These are phyloP conservation scores for Hanseniaspora gamundiae DNA, from an alignment of 1,139 yeast species.

Conservation along the genomic window DNA sequence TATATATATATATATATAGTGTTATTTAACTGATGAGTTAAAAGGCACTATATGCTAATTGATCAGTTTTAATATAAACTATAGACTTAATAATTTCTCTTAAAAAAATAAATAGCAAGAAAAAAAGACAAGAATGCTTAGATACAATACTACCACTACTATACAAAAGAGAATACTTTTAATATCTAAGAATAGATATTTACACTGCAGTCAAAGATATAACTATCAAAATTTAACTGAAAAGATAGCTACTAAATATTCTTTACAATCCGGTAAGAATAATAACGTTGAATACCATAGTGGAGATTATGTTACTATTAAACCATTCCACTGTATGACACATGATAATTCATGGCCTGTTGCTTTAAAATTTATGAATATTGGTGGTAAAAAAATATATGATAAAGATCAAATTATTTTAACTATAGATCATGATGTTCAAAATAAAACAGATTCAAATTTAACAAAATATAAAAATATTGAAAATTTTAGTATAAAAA, in stretches of 20 bases:
- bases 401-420: slow-evolving; percentile 86
- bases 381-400: slow-evolving; percentile 76
- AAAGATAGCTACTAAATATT: slow-evolving; percentile 86
- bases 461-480: slow-evolving; percentile 78
- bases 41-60: too few relatives aligned
- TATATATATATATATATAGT: too few relatives aligned
- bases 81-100: too few relatives aligned
- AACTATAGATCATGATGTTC: slow-evolving; percentile 96
- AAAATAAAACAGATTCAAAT: slow-evolving; percentile 80
- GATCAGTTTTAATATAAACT: too few relatives aligned
- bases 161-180: neutral
- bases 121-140: too few relatives aligned
- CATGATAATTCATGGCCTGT: slow-evolving; percentile 99
- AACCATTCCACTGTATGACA: slow-evolving; percentile 97
- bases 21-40: too few relatives aligned
- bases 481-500: slow-evolving; percentile 75
- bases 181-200: neutral
- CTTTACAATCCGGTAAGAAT: slow-evolving; percentile 64
- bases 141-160: too few relatives aligned
- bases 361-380: slow-evolving; percentile 88
- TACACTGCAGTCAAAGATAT: neutral
- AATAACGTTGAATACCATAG: slow-evolving; percentile 56
- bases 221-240: slow-evolving; percentile 70
- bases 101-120: too few relatives aligned
- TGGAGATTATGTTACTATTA: slow-evolving; percentile 91